phyloP scores from a whole-genome alignment of 2,329 filamentous ascomycete genomes.

The Cryphonectria japonica region DNA sequence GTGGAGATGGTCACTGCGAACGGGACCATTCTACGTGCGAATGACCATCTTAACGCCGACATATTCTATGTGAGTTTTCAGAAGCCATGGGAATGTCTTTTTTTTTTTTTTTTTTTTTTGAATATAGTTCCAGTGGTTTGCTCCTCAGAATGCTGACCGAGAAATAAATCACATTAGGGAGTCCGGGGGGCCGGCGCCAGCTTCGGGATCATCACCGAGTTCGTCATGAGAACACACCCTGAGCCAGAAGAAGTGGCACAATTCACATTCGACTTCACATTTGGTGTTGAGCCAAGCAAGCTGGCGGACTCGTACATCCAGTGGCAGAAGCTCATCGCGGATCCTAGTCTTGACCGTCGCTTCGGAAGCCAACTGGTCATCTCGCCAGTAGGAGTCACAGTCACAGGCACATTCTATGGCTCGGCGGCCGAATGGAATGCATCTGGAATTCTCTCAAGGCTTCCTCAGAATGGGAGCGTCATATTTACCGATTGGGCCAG shows the following conservation, averaged over 20 bases:
- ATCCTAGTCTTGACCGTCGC: constrained; percentile 59
- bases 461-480: constrained; percentile 50
- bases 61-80: constrained; percentile 53
- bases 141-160: background rate
- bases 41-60: constrained; percentile 51
- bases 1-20: constrained; percentile 61
- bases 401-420: constrained; percentile 66
- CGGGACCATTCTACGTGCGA: constrained; percentile 54
- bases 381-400: constrained; percentile 56
- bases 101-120: no score
- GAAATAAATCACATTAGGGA: constrained; percentile 40
- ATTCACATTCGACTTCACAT: constrained; percentile 59
- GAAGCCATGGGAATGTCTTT: no score
- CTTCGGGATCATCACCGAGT: constrained; percentile 62
- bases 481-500: constrained; percentile 67
- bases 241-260: constrained; percentile 60
- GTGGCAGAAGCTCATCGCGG: constrained; percentile 62
- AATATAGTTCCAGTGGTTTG: no score
- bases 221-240: constrained; percentile 58
- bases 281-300: constrained; percentile 49
- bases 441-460: constrained; percentile 51
- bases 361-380: constrained; percentile 62
- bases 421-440: constrained; percentile 58
- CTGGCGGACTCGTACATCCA: constrained; percentile 55
- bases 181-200: constrained; percentile 60